Evolutionary conservation across 495 filamentous ascomycete genomes (phyloP).

Genomic region (Xylaria bambusicola): DNA sequence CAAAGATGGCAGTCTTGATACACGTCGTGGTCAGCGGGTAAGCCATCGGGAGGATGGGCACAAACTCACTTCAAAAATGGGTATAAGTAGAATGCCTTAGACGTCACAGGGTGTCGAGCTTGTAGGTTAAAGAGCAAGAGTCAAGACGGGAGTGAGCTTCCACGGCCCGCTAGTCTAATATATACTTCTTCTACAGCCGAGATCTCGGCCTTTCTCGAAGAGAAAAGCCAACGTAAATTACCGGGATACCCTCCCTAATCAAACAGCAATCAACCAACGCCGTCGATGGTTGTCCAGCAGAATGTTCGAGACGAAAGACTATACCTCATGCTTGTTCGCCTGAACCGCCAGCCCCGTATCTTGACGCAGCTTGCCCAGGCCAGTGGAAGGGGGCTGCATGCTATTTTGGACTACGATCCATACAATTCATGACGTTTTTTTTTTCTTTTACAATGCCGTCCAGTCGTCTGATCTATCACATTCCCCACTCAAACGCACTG

Average conservation of each 20-base stretch:
- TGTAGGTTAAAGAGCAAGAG: background rate
- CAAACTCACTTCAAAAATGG: slow-evolving; percentile 5
- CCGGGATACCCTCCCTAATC: slow-evolving; percentile 10
- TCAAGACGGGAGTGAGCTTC: background rate
- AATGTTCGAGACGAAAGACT: slow-evolving; percentile 3
- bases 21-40: too few species aligned
- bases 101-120: too few species aligned
- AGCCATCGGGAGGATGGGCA: too few species aligned
- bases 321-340: slow-evolving; percentile 17
- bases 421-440: slow-evolving; percentile 21
- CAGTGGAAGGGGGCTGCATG: slow-evolving; percentile 28
- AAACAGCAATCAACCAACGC: background rate
- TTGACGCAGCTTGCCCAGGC: slow-evolving; percentile 31
- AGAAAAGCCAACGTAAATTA: background rate
- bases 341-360: slow-evolving; percentile 13
- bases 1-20: too few species aligned
- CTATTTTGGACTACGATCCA: slow-evolving; percentile 24
- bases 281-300: background rate
- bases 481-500: slow-evolving; percentile 20
- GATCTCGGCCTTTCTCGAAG: background rate
- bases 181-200: slow-evolving; percentile 3
- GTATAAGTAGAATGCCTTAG: too few species aligned
- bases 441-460: slow-evolving; percentile 7
- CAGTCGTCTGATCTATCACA: slow-evolving; percentile 31
- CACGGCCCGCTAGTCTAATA: background rate